These are phyloP conservation scores for Yamadazyma tumulicola DNA, from an alignment of 805 yeast genomes.

Conservation along the genomic window DNA sequence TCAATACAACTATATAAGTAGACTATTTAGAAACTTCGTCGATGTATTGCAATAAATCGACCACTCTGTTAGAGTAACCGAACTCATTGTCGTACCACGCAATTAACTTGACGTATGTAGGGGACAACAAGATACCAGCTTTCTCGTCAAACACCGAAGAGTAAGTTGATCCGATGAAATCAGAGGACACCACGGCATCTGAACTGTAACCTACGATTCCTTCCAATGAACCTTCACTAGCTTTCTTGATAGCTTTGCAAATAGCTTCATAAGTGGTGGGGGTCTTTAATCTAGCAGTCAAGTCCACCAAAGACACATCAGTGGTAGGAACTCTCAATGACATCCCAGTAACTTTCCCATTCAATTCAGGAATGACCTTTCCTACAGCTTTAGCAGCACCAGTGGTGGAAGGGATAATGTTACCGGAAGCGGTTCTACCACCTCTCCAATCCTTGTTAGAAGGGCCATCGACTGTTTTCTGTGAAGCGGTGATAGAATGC, in stretches of 20 bases:
- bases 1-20: too few species aligned
- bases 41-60: slow-evolving; percentile 31
- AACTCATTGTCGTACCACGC: slow-evolving; percentile 36
- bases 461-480: slow-evolving; percentile 36
- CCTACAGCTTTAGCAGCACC: slow-evolving; percentile 39
- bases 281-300: slow-evolving; percentile 30
- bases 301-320: slow-evolving; percentile 35
- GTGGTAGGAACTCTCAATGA: slow-evolving; percentile 35
- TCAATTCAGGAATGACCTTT: slow-evolving; percentile 34
- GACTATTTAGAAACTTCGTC: slow-evolving; percentile 13
- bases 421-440: slow-evolving; percentile 35
- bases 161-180: slow-evolving; percentile 26
- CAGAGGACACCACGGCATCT: slow-evolving; percentile 34
- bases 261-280: slow-evolving; percentile 32
- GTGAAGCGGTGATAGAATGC: slow-evolving; percentile 36
- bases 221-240: slow-evolving; percentile 30
- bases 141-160: slow-evolving; percentile 31
- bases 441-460: slow-evolving; percentile 40
- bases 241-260: slow-evolving; percentile 27
- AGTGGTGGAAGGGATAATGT: slow-evolving; percentile 35
- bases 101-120: slow-evolving; percentile 33
- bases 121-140: slow-evolving; percentile 35
- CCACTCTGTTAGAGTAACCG: slow-evolving; percentile 36
- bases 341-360: slow-evolving; percentile 36
- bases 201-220: slow-evolving; percentile 34